Evolutionary conservation across 2,329 filamentous ascomycete genomes (phyloP).

Genomic region (Niveomyces coronatus): DNA sequence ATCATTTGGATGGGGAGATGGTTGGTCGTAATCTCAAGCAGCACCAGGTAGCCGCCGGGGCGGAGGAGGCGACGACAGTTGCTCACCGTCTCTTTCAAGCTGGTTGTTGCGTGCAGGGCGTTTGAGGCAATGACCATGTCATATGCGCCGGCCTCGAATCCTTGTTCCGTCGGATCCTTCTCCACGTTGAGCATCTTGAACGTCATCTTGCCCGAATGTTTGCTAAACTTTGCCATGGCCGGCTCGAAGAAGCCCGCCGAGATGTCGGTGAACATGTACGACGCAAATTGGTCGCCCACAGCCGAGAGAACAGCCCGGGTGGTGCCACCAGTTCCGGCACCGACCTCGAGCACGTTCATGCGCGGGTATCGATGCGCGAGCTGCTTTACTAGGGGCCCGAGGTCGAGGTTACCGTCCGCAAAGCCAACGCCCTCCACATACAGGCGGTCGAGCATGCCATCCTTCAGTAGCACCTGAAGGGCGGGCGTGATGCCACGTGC

Average conservation of each 20-base stretch:
- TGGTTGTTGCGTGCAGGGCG: constrained; percentile 27
- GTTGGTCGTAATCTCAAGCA: constrained; percentile 27
- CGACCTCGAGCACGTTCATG: constrained; percentile 29
- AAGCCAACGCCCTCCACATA: constrained; percentile 17
- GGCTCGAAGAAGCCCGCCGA: constrained; percentile 29
- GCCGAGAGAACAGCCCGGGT: constrained; percentile 25
- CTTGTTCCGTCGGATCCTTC: constrained; percentile 19
- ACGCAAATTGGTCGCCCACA: constrained; percentile 19
- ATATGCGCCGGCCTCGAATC: constrained; percentile 19
- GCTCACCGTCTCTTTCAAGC: constrained; percentile 15
- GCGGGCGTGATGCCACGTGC: constrained; percentile 4
- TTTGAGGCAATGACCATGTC: constrained; percentile 30
- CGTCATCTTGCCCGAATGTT: constrained; percentile 11
- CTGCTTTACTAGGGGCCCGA: constrained; percentile 14
- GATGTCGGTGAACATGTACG: constrained; percentile 38
- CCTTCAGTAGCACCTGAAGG: constrained; percentile 22
- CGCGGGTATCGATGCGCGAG: constrained; percentile 30
- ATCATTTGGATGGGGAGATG: constrained; percentile 10
- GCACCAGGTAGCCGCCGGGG: constrained; percentile 34
- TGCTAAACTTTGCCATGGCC: constrained; percentile 20
- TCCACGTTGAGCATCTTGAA: constrained; percentile 18
- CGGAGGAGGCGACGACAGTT: constrained; percentile 27
- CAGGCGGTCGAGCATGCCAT: constrained; percentile 20
- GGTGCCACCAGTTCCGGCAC: constrained; percentile 33
- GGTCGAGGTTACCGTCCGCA: not conserved